Evolutionary conservation across 768 basidiomycete species (phyloP).

Genomic region (Lentinula sp.): DNA sequence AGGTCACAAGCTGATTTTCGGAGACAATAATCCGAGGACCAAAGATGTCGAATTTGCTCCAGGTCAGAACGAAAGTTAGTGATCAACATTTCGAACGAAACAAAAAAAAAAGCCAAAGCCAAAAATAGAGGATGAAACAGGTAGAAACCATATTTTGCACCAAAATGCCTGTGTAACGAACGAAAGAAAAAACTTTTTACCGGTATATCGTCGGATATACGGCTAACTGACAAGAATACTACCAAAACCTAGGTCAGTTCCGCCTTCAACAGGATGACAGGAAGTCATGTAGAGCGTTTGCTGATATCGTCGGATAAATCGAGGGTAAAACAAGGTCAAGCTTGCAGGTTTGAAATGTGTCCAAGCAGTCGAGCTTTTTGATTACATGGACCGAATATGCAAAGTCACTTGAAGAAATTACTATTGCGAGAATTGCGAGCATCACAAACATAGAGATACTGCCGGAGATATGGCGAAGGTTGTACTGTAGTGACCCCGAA

Average conservation of each 20-base stretch:
- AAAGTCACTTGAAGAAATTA: background rate
- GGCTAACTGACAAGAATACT: background rate
- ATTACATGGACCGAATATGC: background rate
- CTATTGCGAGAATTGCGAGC: background rate
- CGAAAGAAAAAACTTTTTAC: background rate
- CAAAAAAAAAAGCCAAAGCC: no score
- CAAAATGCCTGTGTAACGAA: background rate
- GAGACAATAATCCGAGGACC: background rate
- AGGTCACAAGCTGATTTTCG: background rate
- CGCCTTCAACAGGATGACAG: background rate
- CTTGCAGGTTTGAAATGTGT: background rate
- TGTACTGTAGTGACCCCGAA: background rate
- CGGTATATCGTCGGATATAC: constrained; percentile 1
- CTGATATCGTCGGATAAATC: background rate
- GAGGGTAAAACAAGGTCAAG: background rate
- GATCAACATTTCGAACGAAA: background rate
- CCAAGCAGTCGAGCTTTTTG: background rate
- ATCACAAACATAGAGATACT: background rate
- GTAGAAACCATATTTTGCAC: no score
- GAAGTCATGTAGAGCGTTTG: background rate
- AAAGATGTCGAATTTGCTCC: background rate
- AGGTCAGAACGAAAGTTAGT: background rate
- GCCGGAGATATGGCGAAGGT: background rate
- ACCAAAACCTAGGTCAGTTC: background rate
- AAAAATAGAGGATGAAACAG: no score